Conservation (phyloP, 106 monocot genomes). For the Phalaenopsis aphrodite region DNA sequence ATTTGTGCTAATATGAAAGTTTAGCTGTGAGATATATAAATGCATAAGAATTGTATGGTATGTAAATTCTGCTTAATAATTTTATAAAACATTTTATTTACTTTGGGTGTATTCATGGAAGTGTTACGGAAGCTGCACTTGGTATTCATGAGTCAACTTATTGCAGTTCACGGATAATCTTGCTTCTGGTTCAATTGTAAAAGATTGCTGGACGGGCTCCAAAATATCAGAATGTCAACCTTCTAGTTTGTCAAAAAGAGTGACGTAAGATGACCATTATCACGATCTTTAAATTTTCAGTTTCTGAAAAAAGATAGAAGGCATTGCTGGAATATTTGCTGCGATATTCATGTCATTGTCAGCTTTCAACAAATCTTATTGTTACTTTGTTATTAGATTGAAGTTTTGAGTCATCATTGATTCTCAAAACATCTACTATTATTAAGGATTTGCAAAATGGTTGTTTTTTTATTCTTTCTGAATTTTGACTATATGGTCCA, state of each 20-base stretch:
- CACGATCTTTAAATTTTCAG: neutral
- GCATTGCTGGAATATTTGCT: too few species aligned
- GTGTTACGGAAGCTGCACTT: neutral
- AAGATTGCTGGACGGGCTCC: conserved; percentile 4
- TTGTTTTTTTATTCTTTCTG: neutral
- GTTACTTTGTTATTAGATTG: neutral
- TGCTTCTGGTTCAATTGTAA: conserved; percentile 9
- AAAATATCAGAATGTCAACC: conserved; percentile 10
- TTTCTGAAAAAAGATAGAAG: neutral
- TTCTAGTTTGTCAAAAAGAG: conserved; percentile 4
- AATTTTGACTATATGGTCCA: neutral
- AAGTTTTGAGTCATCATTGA: neutral
- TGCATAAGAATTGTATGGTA: too few species aligned
- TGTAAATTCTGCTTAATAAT: neutral
- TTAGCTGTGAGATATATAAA: too few species aligned
- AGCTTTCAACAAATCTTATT: neutral
- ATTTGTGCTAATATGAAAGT: too few species aligned
- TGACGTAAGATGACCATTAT: neutral
- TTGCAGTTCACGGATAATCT: conserved; percentile 15
- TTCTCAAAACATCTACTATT: neutral
- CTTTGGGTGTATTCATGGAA: neutral
- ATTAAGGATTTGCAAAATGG: neutral
- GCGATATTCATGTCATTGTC: neutral
- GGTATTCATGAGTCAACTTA: neutral
- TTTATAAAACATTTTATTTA: neutral